A percentile compares a stretch with the other conserved stretches of the same genome.
Conservation (phyloP, 768 basidiomycete species). For the Stropharia rugosoannulata region DNA sequence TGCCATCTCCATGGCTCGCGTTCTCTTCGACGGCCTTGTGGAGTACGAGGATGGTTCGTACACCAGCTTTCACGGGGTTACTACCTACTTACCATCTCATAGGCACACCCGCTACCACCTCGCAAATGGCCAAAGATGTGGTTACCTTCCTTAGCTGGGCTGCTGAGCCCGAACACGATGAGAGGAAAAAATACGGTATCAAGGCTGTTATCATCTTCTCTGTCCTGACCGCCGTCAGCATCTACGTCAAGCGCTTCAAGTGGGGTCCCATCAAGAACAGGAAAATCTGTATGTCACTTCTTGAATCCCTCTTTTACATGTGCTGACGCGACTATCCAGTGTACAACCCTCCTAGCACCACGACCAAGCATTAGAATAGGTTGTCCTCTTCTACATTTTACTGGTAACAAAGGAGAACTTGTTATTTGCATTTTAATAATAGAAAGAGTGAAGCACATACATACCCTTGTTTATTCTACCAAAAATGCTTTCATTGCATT, state of each 20-base stretch:
- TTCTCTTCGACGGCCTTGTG: constrained; percentile 93
- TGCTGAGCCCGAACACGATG: constrained; percentile 96
- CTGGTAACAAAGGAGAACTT: constrained; percentile 21
- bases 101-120: constrained; percentile 95
- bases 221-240: constrained; percentile 69
- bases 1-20: constrained; percentile 97
- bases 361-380: constrained; percentile 44
- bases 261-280: constrained; percentile 91
- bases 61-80: not conserved
- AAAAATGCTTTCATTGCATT: not conserved
- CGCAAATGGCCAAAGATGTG: constrained; percentile 99
- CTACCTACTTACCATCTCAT: constrained; percentile 1
- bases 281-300: constrained; percentile 71
- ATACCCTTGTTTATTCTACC: constrained; percentile 8
- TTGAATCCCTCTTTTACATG: not conserved
- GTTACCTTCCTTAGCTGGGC: constrained; percentile 95
- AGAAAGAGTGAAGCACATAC: constrained; percentile 16
- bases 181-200: constrained; percentile 94
- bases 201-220: constrained; percentile 96
- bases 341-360: constrained; percentile 53
- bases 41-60: constrained; percentile 90
- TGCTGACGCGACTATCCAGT: constrained; percentile 30
- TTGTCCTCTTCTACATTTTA: constrained; percentile 19
- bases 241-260: constrained; percentile 96
- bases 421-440: constrained; percentile 21